phyloP scores from a whole-genome alignment of 2,329 filamentous ascomycete species.

The Teratosphaeria gauchensis region DNA sequence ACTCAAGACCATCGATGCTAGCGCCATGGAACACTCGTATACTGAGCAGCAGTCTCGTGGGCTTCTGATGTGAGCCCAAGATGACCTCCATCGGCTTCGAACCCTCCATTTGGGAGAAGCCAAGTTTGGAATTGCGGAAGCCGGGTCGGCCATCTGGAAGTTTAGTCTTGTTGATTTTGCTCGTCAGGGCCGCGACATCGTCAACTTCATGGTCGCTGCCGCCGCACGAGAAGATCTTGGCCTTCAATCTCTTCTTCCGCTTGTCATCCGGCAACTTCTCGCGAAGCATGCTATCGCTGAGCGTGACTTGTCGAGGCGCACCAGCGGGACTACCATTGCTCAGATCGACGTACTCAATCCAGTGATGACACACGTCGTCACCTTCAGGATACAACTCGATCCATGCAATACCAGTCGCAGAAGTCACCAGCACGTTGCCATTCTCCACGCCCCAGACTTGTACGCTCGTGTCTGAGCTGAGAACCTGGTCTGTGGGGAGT shows the following conservation, averaged over 20 bases:
- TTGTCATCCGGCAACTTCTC: slow-evolving; percentile 61
- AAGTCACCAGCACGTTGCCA: slow-evolving; percentile 64
- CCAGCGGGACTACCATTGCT: slow-evolving; percentile 43
- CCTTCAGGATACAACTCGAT: slow-evolving; percentile 72
- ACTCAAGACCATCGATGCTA: slow-evolving; percentile 78
- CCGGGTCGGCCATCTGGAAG: slow-evolving; percentile 65
- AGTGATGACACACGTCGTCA: slow-evolving; percentile 70
- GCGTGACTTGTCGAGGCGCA: slow-evolving; percentile 59
- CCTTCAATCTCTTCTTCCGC: slow-evolving; percentile 56
- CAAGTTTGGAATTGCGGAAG: slow-evolving; percentile 66
- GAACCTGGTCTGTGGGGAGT: slow-evolving; percentile 61
- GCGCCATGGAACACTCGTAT: slow-evolving; percentile 68
- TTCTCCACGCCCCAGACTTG: slow-evolving; percentile 80
- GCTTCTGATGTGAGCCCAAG: slow-evolving; percentile 53
- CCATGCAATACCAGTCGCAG: slow-evolving; percentile 72
- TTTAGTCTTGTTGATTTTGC: slow-evolving; percentile 64
- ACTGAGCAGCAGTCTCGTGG: slow-evolving; percentile 57
- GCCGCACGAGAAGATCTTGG: slow-evolving; percentile 67
- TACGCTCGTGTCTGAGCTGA: slow-evolving; percentile 61
- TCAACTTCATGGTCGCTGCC: slow-evolving; percentile 65
- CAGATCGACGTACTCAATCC: slow-evolving; percentile 67
- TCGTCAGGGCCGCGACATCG: slow-evolving; percentile 61
- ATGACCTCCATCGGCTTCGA: slow-evolving; percentile 63
- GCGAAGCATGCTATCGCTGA: slow-evolving; percentile 68
- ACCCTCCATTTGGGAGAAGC: slow-evolving; percentile 60